Conservation (phyloP, 2,329 filamentous ascomycete species). For the Falciphora oryzae region DNA sequence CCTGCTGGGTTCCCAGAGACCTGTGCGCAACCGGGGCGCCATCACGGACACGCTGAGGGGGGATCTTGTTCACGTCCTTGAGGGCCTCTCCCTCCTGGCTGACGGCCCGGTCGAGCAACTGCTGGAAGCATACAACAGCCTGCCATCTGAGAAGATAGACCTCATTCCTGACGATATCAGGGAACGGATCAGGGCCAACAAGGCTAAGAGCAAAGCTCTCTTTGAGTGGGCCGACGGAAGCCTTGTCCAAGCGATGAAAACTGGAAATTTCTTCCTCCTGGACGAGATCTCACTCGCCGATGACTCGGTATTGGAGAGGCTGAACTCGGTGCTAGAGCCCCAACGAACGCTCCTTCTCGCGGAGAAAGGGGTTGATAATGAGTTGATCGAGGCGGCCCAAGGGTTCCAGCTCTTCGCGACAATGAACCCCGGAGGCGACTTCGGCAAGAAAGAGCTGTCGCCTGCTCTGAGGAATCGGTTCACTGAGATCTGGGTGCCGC, state of each 20-base stretch:
- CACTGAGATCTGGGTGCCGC: constrained; percentile 97
- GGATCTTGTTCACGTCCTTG: constrained; percentile 50
- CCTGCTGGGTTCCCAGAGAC: constrained; percentile 89
- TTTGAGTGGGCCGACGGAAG: constrained; percentile 98
- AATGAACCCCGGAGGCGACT: constrained; percentile 98
- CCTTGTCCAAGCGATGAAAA: constrained; percentile 88
- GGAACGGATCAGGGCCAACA: constrained; percentile 40
- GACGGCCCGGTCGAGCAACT: constrained; percentile 47
- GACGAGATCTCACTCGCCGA: constrained; percentile 98
- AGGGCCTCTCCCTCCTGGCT: constrained; percentile 27
- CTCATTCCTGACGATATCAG: constrained; percentile 42
- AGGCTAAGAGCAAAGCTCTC: constrained; percentile 68
- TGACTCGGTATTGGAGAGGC: constrained; percentile 89
- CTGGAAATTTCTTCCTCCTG: constrained; percentile 83
- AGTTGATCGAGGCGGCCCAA: constrained; percentile 65
- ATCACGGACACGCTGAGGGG: constrained; percentile 60
- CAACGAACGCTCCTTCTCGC: constrained; percentile 81
- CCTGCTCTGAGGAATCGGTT: constrained; percentile 93
- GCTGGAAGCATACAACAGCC: constrained; percentile 51
- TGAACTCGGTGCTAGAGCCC: constrained; percentile 95
- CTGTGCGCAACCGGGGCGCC: constrained; percentile 75
- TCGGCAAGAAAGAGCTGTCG: constrained; percentile 95
- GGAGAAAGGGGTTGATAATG: constrained; percentile 84
- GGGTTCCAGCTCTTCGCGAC: constrained; percentile 96
- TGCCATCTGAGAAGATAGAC: constrained; percentile 38